Evolutionary conservation across 208 protist genomes (phyloP).

Genomic region (Leishmania lainsoni): DNA sequence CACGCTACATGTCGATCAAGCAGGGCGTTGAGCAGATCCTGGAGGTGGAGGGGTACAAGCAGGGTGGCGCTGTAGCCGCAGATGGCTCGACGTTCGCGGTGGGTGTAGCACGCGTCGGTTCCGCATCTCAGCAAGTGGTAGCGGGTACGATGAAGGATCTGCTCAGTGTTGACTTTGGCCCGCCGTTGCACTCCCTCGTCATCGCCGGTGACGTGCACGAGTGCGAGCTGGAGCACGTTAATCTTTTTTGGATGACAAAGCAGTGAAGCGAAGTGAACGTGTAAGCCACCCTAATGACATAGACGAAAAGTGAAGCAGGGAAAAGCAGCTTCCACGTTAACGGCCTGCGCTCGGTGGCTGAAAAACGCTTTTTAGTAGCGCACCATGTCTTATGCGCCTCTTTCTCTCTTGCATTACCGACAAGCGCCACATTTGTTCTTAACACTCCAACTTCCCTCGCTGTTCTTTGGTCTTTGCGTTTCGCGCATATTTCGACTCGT

Average conservation of each 20-base stretch:
- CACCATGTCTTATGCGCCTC: not conserved
- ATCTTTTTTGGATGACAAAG: slow-evolving; percentile 48
- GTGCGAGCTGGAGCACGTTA: slow-evolving; percentile 93
- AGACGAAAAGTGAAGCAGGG: not conserved
- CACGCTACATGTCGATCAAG: slow-evolving; percentile 98
- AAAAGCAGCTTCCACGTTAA: not conserved
- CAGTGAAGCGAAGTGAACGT: slow-evolving; percentile 3
- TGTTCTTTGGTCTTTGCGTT: not conserved
- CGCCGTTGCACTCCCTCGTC: slow-evolving; percentile 98
- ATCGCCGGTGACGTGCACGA: slow-evolving; percentile 95
- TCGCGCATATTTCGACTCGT: not conserved
- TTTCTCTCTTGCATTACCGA: not conserved
- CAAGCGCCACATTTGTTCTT: not conserved
- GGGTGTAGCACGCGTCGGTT: slow-evolving; percentile 97
- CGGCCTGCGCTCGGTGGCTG: not conserved
- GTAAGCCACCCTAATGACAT: not conserved
- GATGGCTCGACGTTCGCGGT: slow-evolving; percentile 91
- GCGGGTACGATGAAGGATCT: slow-evolving; percentile 94
- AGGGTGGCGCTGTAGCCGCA: slow-evolving; percentile 66
- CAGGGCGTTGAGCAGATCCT: slow-evolving; percentile 96
- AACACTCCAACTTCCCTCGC: not conserved
- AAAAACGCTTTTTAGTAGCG: not conserved
- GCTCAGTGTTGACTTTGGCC: slow-evolving; percentile 95
- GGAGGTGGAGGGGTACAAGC: slow-evolving; percentile 87
- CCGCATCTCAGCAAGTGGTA: slow-evolving; percentile 91